Evolutionary conservation across 1,284 basidiomycete species (phyloP), one percentile per base, ranked within the genome.

Genomic region (Irpex lacteus): DNA sequence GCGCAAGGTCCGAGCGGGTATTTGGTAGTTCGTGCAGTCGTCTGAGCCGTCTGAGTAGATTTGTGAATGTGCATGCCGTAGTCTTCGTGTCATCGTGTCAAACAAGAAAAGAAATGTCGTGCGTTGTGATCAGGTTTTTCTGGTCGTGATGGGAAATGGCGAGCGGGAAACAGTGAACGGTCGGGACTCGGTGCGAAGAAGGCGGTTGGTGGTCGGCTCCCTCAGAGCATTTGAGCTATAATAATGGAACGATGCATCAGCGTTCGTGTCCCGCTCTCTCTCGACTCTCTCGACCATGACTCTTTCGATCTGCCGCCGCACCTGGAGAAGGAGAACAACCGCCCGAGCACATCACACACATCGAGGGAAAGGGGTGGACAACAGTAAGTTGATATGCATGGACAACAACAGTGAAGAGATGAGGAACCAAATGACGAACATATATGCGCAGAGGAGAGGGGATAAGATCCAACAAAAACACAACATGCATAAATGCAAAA

Each of bases 161-260:
- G 40, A 44, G 40, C 40, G 40, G 40, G 40, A 44, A 44, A 44
- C 40, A 44, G 40, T 11, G 11, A 52, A 18, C 50, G 50, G 19
- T 52, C 40, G 50, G n/a, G 15, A 21, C 18, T 52, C 50, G 50
- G 50, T 52, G 15, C 50, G 50, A 21, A 52, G 50, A 52, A 52
- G 50, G 19, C 50, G 50, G 19, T 21, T 19, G 18, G 18, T 47
- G n/a, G 44, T 11, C 9, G 44, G n/a, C n/a, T 8, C 18, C 54
- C 54, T 56, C 54, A 56, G 54, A 18, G 18, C 54, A 36, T 56
- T 36, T 56, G 54, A 32, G 54, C 54, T 56, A 56, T 52, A 56
- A 53, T n/a, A 26, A 32, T 52, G 13, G 50, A 52, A 52, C 50
- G 50, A 52, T 52, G 50, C 40, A 44, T 44, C 40, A 44, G 40